Base-by-base conservation (phyloP, 495 filamentous ascomycete species). In the Lineolata rhizophorae region DNA sequence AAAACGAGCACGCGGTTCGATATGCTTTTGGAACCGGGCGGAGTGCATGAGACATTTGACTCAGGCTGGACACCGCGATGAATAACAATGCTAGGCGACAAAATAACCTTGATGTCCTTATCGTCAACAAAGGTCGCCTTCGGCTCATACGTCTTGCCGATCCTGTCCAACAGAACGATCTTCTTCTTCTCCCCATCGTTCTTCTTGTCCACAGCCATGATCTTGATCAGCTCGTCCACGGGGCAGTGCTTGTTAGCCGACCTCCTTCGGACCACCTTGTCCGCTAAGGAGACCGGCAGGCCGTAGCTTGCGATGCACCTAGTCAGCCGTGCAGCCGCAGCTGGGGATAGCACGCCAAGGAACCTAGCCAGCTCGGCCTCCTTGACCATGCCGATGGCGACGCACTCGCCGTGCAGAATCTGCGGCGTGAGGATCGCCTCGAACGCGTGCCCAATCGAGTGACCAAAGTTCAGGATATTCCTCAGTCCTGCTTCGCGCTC, bases 201-300 rank as follows among this genome's bases (percentile, higher is more conserved):
- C 66, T 97, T 97, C 67, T 97, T 97, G 56, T 97, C 87, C 24
- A 95, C 71, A 2, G 72, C 83, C 87, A 97, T 97, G 49, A 90
- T 85, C 36, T 71, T 63, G 28, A 97, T 58, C 35, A 95, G 51
- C 27, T 75, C 67, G 38, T 95, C 81, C 8, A 94, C 79, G n/a
- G 82, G 73, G 49, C 90, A 97, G 41, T 72, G 63, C 51, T 87
- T 94, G 18, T 72, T 76, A 4, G 78, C 81, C 5, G 90, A 83
- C 35, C 84, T 62, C 46, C 77, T 80, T 31, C 72, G 67, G 24
- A 97, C 70, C n/a, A 69, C 68, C 45, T 79, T 68, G 54, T 95
- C 83, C 32, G 76, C 64, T 22, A 93, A 45, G 2, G 82, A 85
- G 3, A 75, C 87, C 13, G 87, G 90, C 35, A 97, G 61, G 19